Base-by-base conservation (phyloP, 1,284 basidiomycete species). In the Omphalotus olearius region DNA sequence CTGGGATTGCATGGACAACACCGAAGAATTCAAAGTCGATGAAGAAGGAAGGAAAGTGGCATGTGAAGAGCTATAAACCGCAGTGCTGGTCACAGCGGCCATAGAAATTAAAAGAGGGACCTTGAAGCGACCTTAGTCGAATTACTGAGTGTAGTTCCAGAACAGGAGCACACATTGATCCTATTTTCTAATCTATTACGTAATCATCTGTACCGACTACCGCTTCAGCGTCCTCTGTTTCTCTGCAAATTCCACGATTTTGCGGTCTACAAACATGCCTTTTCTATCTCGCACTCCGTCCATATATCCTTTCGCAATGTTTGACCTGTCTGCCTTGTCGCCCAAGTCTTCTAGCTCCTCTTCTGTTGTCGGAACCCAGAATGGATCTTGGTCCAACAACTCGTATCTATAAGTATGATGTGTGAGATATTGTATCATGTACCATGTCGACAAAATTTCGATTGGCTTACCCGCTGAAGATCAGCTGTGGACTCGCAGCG, bases 341-440 rank as follows among this genome's bases (percentile, higher is more conserved):
- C 97, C 97, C 6, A 99, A 75, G 66, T 98, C 96, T 69, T 99
- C 97, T 39, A 99, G 75, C 63, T 99, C 97, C 66, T 98, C 97
- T 62, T 97, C 91, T 0, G 97, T 99, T 6, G 93, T 93, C 0
- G 97, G 97, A 0, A 99, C 95, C 97, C 97, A 99, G 75, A 96
- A 99, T 2, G 97, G 97, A 73, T 99, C 94, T 60, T 87, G 82
- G 68, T 94, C 91, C 26, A 97, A 76, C 60, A 93, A 77, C 66
- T 96, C 91, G 67, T 91, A 93, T 41, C 88, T 90, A 57, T 25
- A 39, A 6, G 45, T 35, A 51, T 3, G 23, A 23, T 18, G 35
- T 55, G 14, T 37, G 47, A 49, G 16, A 38, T 33, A 7, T 49
- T 48, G 23, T 9, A 47, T 54, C 50, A 44, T 48, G 26, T 11